Conservation (phyloP, 768 basidiomycete genomes). For the Coprinellus micaceus region DNA sequence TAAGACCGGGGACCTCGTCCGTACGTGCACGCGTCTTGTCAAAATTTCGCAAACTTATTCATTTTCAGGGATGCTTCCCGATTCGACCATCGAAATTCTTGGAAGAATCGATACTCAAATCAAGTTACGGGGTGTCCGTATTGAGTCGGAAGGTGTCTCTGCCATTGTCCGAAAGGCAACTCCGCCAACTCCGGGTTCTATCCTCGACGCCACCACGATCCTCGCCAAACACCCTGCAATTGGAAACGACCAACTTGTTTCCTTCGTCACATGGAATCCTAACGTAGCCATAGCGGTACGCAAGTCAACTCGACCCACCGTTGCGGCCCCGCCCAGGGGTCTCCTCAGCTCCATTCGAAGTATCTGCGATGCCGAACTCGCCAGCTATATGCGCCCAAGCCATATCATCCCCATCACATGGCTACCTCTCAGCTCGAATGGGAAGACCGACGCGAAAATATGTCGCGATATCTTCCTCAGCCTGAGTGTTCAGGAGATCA, state of each 20-base stretch:
- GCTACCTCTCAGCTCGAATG: slow-evolving; percentile 42
- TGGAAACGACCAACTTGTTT: slow-evolving; percentile 41
- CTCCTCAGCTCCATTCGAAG: slow-evolving; percentile 29
- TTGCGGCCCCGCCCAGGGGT: slow-evolving; percentile 20
- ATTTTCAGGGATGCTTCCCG: slow-evolving; percentile 43
- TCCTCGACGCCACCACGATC: slow-evolving; percentile 39
- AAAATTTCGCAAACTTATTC: neutral
- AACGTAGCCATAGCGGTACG: slow-evolving; percentile 33
- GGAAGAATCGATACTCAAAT: slow-evolving; percentile 52
- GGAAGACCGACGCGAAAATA: slow-evolving; percentile 33
- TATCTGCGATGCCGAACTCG: slow-evolving; percentile 38
- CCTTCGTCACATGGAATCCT: slow-evolving; percentile 42
- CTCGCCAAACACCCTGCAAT: slow-evolving; percentile 41
- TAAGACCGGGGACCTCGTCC: slow-evolving; percentile 46
- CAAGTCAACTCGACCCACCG: slow-evolving; percentile 24
- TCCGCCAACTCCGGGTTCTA: slow-evolving; percentile 17
- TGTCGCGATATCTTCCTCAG: slow-evolving; percentile 27
- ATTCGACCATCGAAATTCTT: slow-evolving; percentile 44
- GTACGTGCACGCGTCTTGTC: slow-evolving; percentile 21
- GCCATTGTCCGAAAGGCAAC: slow-evolving; percentile 36
- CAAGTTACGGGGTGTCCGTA: slow-evolving; percentile 51
- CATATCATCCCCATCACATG: slow-evolving; percentile 46
- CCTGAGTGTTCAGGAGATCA: slow-evolving; percentile 23
- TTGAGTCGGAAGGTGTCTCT: slow-evolving; percentile 51
- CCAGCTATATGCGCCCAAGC: slow-evolving; percentile 50